Evolutionary conservation across 1,284 basidiomycete species (phyloP).

Genomic region (Pseudozyma pruni): DNA sequence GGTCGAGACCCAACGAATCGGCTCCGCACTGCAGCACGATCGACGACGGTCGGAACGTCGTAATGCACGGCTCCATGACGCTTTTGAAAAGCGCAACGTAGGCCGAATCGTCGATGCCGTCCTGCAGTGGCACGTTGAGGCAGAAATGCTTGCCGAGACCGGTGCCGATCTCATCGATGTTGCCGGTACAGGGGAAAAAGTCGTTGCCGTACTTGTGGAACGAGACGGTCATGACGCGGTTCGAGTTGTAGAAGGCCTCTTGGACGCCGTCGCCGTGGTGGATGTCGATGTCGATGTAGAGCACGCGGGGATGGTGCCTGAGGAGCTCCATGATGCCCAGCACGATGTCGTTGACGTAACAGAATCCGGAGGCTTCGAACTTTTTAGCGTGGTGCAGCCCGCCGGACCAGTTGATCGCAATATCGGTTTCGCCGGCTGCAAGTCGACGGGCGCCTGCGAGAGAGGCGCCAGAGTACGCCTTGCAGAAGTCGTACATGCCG

Average conservation of each 20-base stretch:
- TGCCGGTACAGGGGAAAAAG: slow-evolving; percentile 77
- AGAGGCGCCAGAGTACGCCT: slow-evolving; percentile 71
- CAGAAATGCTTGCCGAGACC: slow-evolving; percentile 87
- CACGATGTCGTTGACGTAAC: slow-evolving; percentile 87
- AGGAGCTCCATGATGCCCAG: slow-evolving; percentile 65
- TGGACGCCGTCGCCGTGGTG: slow-evolving; percentile 99
- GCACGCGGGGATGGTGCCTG: slow-evolving; percentile 79
- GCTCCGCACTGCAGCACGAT: slow-evolving; percentile 98
- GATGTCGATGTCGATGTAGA: slow-evolving; percentile 98
- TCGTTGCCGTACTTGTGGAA: slow-evolving; percentile 99
- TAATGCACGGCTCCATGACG: slow-evolving; percentile 92
- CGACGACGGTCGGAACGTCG: slow-evolving; percentile 85
- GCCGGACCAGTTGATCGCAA: slow-evolving; percentile 97
- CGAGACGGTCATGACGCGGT: slow-evolving; percentile 96
- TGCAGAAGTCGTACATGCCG: slow-evolving; percentile 68
- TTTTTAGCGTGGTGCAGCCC: slow-evolving; percentile 98
- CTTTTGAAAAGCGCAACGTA: slow-evolving; percentile 95
- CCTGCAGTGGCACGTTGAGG: slow-evolving; percentile 92
- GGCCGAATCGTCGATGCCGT: slow-evolving; percentile 96
- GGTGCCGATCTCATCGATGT: slow-evolving; percentile 64
- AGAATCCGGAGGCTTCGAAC: slow-evolving; percentile 93
- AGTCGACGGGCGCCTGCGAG: slow-evolving; percentile 75
- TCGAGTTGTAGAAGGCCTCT: slow-evolving; percentile 97
- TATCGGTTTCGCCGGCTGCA: slow-evolving; percentile 81
- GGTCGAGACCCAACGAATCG: slow-evolving; percentile 92